Percentiles rank a stretch among this genome's conserved stretches.
phyloP scores from a whole-genome alignment of 306 rosid species.

The Heteromeles arbutifolia region DNA sequence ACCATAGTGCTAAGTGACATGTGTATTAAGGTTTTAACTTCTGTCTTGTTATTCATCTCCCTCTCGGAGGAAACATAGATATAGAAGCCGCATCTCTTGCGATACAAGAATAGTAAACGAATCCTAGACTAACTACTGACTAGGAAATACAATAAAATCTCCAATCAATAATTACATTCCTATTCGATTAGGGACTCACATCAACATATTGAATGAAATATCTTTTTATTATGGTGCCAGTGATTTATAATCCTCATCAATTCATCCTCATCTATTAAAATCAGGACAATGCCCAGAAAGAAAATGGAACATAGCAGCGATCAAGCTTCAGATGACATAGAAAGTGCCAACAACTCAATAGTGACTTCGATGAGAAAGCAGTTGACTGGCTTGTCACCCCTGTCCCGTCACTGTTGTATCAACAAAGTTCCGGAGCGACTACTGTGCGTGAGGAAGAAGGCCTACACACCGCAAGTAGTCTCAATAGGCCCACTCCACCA shows the following conservation, averaged over 20 bases:
- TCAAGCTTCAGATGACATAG: neutral
- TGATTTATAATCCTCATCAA: neutral
- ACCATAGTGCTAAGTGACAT: too few relatives aligned
- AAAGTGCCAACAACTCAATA: too few relatives aligned
- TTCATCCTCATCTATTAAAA: neutral
- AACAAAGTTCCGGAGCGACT: neutral
- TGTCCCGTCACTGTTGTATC: neutral
- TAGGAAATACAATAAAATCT: too few relatives aligned
- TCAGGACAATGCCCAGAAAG: neutral
- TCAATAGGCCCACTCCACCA: conserved; percentile 33
- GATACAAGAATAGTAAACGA: too few relatives aligned
- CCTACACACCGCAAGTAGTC: conserved; percentile 22
- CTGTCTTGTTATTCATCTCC: too few relatives aligned
- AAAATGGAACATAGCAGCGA: neutral
- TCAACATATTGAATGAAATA: neutral
- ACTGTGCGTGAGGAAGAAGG: neutral
- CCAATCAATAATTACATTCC: too few relatives aligned
- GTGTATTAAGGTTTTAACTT: too few relatives aligned
- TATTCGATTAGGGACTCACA: too few relatives aligned
- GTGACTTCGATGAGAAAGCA: too few relatives aligned
- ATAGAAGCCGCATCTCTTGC: too few relatives aligned
- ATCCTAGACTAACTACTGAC: too few relatives aligned
- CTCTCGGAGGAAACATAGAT: too few relatives aligned
- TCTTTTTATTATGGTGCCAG: neutral
- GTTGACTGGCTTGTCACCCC: neutral